Evolutionary conservation across 345 rosid genomes (phyloP).

Genomic region (Erysimum cheiranthoides): DNA sequence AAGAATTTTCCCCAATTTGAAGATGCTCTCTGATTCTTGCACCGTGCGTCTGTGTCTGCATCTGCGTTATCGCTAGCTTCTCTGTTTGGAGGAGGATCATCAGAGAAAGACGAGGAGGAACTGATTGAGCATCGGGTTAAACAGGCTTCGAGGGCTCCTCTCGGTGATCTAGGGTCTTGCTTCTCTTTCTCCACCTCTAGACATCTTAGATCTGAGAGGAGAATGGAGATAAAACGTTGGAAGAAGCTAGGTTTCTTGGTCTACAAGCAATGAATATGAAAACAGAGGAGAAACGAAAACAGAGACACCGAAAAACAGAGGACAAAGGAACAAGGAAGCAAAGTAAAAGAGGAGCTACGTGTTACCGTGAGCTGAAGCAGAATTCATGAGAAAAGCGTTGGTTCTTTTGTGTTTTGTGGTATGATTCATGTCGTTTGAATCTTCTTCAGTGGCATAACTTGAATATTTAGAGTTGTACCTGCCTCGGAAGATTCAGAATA

Average conservation of each 20-base stretch:
- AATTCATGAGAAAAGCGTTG: constrained; percentile 47
- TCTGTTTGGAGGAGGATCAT: constrained; percentile 24
- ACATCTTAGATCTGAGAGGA: constrained; percentile 56
- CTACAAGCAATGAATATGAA: constrained; percentile 14
- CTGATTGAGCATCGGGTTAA: constrained; percentile 38
- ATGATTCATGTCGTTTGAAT: constrained; percentile 29
- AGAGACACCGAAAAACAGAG: constrained; percentile 9
- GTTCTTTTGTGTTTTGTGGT: constrained; percentile 45
- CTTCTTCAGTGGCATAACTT: constrained; percentile 38
- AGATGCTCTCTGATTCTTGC: constrained; percentile 48
- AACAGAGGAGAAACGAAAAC: neutral
- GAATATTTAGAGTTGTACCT: constrained; percentile 55
- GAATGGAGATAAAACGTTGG: constrained; percentile 11
- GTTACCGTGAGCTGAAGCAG: constrained; percentile 68
- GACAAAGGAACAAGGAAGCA: neutral
- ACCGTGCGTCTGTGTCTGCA: constrained; percentile 8
- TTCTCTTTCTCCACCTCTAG: constrained; percentile 53
- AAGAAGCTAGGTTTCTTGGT: constrained; percentile 30
- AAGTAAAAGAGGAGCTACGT: constrained; percentile 3
- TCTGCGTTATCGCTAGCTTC: constrained; percentile 35
- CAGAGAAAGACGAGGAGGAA: constrained; percentile 30
- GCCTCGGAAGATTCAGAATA: constrained; percentile 15
- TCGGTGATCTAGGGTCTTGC: constrained; percentile 60
- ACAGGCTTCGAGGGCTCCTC: constrained; percentile 73
- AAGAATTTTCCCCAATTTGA: constrained; percentile 75